Evolutionary conservation across 2,329 filamentous ascomycete species (phyloP).

Genomic region (Tricladium varicosporioides): DNA sequence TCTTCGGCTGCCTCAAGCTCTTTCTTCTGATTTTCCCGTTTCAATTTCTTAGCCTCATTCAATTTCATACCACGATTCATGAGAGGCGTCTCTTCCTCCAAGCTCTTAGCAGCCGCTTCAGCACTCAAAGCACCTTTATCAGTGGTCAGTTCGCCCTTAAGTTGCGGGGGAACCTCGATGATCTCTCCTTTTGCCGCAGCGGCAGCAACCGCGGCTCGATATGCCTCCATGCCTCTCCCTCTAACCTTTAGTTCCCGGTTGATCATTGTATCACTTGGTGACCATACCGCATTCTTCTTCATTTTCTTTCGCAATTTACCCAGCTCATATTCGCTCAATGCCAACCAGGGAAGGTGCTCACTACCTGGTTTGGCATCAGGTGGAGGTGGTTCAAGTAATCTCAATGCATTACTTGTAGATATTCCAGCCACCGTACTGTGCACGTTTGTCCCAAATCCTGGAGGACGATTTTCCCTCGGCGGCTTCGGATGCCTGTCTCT

Average conservation of each 20-base stretch:
- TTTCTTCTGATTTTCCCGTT: slow-evolving; percentile 71
- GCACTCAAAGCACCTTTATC: slow-evolving; percentile 60
- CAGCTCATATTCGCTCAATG: slow-evolving; percentile 62
- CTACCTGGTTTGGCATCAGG: slow-evolving; percentile 58
- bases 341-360: slow-evolving; percentile 62
- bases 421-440: slow-evolving; percentile 36
- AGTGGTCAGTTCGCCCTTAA: slow-evolving; percentile 42
- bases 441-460: slow-evolving; percentile 35
- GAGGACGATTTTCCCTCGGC: slow-evolving; percentile 29
- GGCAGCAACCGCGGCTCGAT: slow-evolving; percentile 58
- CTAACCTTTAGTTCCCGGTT: slow-evolving; percentile 71
- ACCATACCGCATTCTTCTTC: slow-evolving; percentile 91
- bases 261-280: slow-evolving; percentile 83
- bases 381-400: slow-evolving; percentile 53
- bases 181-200: slow-evolving; percentile 64
- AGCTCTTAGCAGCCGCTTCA: slow-evolving; percentile 38
- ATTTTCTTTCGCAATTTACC: slow-evolving; percentile 75
- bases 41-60: slow-evolving; percentile 77
- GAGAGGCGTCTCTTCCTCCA: slow-evolving; percentile 59
- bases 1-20: slow-evolving; percentile 62
- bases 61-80: slow-evolving; percentile 75
- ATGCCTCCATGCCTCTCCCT: slow-evolving; percentile 64
- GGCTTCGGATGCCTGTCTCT: slow-evolving; percentile 26
- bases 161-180: slow-evolving; percentile 47
- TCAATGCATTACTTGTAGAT: slow-evolving; percentile 36